A percentile compares a stretch with the other conserved stretches of the same genome.
These are phyloP conservation scores for Umbelopsis sp. DNA, from an alignment of 192 early-diverging fungal genomes.

Conservation along the genomic window DNA sequence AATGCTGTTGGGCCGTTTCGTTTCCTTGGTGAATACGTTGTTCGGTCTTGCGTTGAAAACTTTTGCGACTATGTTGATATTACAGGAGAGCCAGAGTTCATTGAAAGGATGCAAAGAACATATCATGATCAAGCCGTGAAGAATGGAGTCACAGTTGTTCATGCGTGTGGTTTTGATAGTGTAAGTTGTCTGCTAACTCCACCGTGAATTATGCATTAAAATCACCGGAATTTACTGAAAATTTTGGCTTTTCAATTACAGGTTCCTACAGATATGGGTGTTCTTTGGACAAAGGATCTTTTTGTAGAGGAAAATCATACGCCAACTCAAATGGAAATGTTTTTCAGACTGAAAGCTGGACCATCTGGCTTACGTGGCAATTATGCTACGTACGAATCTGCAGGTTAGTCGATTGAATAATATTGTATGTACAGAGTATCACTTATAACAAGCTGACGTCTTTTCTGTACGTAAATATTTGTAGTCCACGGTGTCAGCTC, in stretches of 20 bases:
- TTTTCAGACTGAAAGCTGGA: constrained; percentile 50
- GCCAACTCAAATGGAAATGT: constrained; percentile 63
- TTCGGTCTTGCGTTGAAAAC: constrained; percentile 57
- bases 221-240: neutral
- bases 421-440: neutral
- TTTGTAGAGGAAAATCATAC: constrained; percentile 40
- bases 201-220: neutral
- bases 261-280: constrained; percentile 70
- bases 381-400: constrained; percentile 67
- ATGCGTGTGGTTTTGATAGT: constrained; percentile 63
- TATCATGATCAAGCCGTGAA: constrained; percentile 54
- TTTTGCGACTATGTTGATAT: constrained; percentile 62
- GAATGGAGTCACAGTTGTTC: constrained; percentile 55
- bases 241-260: constrained; percentile 26
- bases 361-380: constrained; percentile 51
- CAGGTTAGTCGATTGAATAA: constrained; percentile 40
- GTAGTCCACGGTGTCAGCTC: constrained; percentile 50
- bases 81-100: constrained; percentile 65
- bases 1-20: constrained; percentile 71
- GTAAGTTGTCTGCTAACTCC: constrained; percentile 15
- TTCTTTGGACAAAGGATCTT: constrained; percentile 57
- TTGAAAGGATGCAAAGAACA: constrained; percentile 61
- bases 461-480: neutral
- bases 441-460: neutral
- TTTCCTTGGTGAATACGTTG: constrained; percentile 64